phyloP scores from a whole-genome alignment of 345 rosid genomes.

The Clausena lansium region DNA sequence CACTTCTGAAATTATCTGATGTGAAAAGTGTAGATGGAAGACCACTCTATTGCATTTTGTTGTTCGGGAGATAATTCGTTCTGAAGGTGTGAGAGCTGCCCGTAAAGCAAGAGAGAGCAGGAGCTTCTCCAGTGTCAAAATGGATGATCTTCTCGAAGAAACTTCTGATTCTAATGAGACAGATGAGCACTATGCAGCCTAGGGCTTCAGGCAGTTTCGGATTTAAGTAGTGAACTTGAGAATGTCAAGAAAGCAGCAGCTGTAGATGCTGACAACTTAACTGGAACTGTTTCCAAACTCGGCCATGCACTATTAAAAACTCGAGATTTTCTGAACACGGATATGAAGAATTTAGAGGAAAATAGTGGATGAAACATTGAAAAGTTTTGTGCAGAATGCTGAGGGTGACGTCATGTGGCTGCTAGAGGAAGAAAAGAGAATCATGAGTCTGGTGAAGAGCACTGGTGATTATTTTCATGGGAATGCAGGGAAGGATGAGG shows the following conservation, averaged over 20 bases:
- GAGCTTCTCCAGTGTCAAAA: constrained; percentile 64
- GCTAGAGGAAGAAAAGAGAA: constrained; percentile 83
- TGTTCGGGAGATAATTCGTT: constrained; percentile 86
- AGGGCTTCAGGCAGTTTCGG: constrained; percentile 84
- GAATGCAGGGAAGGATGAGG: constrained; percentile 88
- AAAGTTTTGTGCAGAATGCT: constrained; percentile 76
- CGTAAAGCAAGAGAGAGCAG: constrained; percentile 65
- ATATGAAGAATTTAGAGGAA: constrained; percentile 66
- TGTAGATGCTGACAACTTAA: constrained; percentile 77
- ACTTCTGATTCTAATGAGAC: constrained; percentile 42
- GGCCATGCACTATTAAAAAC: constrained; percentile 54
- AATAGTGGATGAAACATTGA: constrained; percentile 65
- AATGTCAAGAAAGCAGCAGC: constrained; percentile 86
- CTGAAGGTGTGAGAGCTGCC: constrained; percentile 90
- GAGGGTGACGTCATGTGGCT: constrained; percentile 60
- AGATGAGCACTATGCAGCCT: constrained; percentile 66
- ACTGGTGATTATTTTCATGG: constrained; percentile 98
- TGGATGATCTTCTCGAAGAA: constrained; percentile 76
- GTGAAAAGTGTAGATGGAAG: constrained; percentile 97
- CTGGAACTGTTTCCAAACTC: constrained; percentile 69
- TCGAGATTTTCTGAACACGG: constrained; percentile 63
- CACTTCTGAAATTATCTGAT: constrained; percentile 88
- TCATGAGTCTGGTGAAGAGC: constrained; percentile 81
- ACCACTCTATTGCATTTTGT: constrained; percentile 97
- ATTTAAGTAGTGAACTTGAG: constrained; percentile 71